phyloP scores from a whole-genome alignment of 345 rosid species.

The Excoecaria cochinchinensis region DNA sequence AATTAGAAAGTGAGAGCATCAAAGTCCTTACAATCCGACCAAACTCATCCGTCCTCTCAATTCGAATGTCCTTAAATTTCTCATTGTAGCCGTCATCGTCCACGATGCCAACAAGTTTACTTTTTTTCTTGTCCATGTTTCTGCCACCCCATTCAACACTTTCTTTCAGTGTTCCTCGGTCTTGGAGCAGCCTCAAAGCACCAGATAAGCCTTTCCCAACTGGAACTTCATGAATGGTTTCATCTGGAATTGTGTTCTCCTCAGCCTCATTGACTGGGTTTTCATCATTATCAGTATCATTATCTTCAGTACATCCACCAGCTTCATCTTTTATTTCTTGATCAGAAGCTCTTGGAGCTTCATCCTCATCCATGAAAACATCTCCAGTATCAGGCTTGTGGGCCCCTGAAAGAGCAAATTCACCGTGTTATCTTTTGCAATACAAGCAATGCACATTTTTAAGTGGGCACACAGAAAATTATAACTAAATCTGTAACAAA shows the following conservation, averaged over 20 bases:
- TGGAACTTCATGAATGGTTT: conserved; percentile 76
- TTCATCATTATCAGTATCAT: conserved; percentile 50
- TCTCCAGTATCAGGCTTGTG: conserved; percentile 65
- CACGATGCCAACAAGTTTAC: conserved; percentile 85
- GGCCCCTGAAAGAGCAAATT: conserved; percentile 50
- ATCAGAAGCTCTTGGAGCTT: conserved; percentile 53
- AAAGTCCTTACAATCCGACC: conserved; percentile 82
- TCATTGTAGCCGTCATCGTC: conserved; percentile 41
- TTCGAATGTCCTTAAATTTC: conserved; percentile 68
- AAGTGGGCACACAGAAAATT: not conserved
- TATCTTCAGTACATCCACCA: conserved; percentile 61
- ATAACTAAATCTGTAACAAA: not conserved
- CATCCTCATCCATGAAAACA: conserved; percentile 94
- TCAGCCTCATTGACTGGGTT: conserved; percentile 43
- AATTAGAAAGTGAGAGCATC: not conserved
- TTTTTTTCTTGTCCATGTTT: conserved; percentile 98
- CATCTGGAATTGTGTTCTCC: conserved; percentile 72
- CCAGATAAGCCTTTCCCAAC: conserved; percentile 93
- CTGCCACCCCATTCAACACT: conserved; percentile 94
- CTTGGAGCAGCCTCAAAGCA: conserved; percentile 76
- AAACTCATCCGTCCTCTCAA: conserved; percentile 93
- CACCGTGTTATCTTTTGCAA: not conserved
- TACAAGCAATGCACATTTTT: not conserved
- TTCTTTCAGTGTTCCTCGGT: conserved; percentile 91
- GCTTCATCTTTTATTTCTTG: conserved; percentile 54